Base-by-base conservation (phyloP, 768 basidiomycete species). In the Sarcodon sp. region DNA sequence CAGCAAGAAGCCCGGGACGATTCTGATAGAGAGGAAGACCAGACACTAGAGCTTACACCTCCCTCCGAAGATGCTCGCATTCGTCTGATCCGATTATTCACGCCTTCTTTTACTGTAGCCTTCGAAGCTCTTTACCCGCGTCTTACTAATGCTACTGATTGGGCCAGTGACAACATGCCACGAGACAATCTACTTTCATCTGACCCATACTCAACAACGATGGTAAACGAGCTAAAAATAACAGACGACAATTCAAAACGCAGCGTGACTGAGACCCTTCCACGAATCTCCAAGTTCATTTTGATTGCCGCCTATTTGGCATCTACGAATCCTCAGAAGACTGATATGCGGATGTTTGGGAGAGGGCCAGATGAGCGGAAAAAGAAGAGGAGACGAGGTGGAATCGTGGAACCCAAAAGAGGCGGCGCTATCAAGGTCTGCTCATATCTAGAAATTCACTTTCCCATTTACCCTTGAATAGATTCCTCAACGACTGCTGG, bases 341-440 rank as follows among this genome's bases (percentile, higher is more conserved):
- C 79, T 7, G 91, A 93, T 62, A 34, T 88, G 53, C 69, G 86
- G 35, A 81, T 94, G 76, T 89, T 96, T 62, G 83, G 85, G 4
- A 61, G 90, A 11, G 83, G 79, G 1, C 50, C 75, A 27, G 80
- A 83, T 47, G 85, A 85, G 59, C 76, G 76, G 50, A 75, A 72
- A 56, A 69, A 70, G 52, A 73, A 73, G 61, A 71, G 76, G 52
- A 57, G 54, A 65, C 60, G 46, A 59, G 64, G 1, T 67, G 70
- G 27, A 66, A 57, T 16, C 57, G 37, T 51, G 54, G 35, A 64
- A 59, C 48, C 45, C 51, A 9, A 53, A 53, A 21, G 53, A 51
- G 39, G 54, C 21, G 45, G 51, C 36, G 50, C 51, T 6, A 57
- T 58, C 18, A 66, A 64, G 59, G 61, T 64, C 12, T 6, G 47